Evolutionary conservation across 75 land plant species (phyloP), one percentile per base, ranked within the genome.

Genomic region (Sequoiadendron giganteum): DNA sequence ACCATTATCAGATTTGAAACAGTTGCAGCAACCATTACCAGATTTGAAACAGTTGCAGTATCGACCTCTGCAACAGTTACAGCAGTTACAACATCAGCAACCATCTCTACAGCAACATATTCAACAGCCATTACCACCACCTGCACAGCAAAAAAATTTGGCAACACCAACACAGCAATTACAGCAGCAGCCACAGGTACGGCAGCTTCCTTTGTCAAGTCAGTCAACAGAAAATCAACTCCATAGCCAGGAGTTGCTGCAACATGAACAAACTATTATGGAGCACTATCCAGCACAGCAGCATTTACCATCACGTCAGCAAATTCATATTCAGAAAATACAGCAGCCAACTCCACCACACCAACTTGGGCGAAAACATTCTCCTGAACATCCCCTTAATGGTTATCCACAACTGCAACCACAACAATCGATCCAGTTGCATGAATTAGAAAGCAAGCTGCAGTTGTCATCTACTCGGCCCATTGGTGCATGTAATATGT

Each of bases 391-490:
- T 10, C 43, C 42, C 15, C 28, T 38, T 18, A 10, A 32, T 32
- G 28, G 39, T 18, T n/a, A 85, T 85, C 85, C 28, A 30, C 85
- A 84, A 84, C 15, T 34, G 21, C 85, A 84, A 16, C 86, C 65
- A 38, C 86, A 85, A 56, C 86, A 85, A 56, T 54, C 68, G 18
- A 85, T 36, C 42, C 86, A 85, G 8, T 54, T 55, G n/a, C 65
- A 38, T 85, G 86, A 54, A 85, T 78, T 42, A 47, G 82, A 86
- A 76, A 83, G 47, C 85, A 85, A 86, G 28, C 19, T 85, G 86
- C 86, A 85, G 58, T 9, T 38, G 56, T 54, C 14, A n/a, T 85
- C 86, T 54, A 16, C 86, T 85, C 86, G 86, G 56, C 49, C 42
- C 32, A 65, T 47, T 7, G 25, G 68, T 14, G 18, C 65, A 34